Conservation (phyloP, 495 filamentous ascomycete species). For the Talaromyces thailandensis region DNA sequence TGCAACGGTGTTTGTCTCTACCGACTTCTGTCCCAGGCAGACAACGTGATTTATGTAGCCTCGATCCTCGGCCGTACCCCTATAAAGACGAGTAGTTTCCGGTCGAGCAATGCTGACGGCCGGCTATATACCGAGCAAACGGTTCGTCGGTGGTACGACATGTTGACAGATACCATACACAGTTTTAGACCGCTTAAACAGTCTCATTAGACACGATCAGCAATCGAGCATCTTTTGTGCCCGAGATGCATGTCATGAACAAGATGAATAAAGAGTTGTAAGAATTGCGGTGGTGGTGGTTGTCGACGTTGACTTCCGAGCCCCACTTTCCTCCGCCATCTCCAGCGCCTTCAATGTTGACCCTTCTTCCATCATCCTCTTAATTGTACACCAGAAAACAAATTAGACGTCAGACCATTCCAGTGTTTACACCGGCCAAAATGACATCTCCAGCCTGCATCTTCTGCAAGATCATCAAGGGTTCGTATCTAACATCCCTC, state of each 20-base stretch:
- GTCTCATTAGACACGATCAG: not conserved
- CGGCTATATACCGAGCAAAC: not conserved
- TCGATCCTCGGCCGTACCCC: too few species aligned
- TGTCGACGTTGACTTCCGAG: not conserved
- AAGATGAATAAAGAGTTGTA: too few species aligned
- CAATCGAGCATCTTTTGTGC: too few species aligned
- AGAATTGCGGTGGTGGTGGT: not conserved
- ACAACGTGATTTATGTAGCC: too few species aligned
- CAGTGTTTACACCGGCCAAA: not conserved
- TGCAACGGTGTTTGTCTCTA: too few species aligned
- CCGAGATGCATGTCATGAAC: too few species aligned
- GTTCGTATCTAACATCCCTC: conserved; percentile 29
- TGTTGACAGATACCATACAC: not conserved
- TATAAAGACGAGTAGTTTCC: not conserved
- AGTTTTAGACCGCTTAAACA: not conserved
- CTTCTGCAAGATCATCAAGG: conserved; percentile 98
- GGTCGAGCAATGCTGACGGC: not conserved
- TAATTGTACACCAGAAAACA: not conserved
- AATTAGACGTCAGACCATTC: not conserved
- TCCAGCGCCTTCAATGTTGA: not conserved
- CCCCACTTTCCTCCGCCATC: not conserved
- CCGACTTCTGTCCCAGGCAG: too few species aligned
- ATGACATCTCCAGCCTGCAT: conserved; percentile 64
- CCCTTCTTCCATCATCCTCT: not conserved
- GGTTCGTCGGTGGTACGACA: not conserved